phyloP scores from a whole-genome alignment of 345 rosid species.

The Boechera retrofracta region DNA sequence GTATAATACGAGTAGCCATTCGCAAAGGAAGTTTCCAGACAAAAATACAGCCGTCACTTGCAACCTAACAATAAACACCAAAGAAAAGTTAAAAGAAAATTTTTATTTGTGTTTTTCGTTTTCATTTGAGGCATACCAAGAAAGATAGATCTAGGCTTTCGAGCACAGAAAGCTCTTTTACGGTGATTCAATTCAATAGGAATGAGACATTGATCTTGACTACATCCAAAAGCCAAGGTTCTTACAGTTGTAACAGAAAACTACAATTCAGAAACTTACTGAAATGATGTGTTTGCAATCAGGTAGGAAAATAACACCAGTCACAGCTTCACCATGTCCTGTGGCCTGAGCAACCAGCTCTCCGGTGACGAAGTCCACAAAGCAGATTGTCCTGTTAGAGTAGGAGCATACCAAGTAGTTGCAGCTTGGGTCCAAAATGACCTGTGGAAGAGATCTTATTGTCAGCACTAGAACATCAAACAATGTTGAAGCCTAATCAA shows the following conservation, averaged over 20 bases:
- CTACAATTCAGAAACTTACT: constrained; percentile 57
- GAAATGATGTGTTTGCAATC: constrained; percentile 86
- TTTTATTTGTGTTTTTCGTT: background rate
- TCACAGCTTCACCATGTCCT: constrained; percentile 81
- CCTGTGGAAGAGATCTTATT: constrained; percentile 51
- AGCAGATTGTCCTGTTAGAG: constrained; percentile 74
- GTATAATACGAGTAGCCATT: constrained; percentile 60
- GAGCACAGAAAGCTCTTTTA: constrained; percentile 14
- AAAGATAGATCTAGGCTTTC: background rate
- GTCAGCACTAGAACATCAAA: constrained; percentile 36
- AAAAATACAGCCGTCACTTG: constrained; percentile 80
- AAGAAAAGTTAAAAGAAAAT: constrained; percentile 4
- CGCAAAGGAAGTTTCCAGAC: constrained; percentile 74
- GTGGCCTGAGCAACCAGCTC: constrained; percentile 70
- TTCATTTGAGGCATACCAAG: constrained; percentile 25
- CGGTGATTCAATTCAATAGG: background rate
- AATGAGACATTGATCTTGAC: constrained; percentile 18
- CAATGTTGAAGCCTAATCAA: constrained; percentile 17
- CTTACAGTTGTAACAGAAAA: constrained; percentile 2
- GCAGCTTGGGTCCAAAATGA: constrained; percentile 79
- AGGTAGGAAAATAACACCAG: constrained; percentile 81
- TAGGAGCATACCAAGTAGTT: constrained; percentile 72
- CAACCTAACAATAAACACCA: constrained; percentile 57
- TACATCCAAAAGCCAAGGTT: constrained; percentile 9
- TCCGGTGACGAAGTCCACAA: constrained; percentile 66